phyloP scores from a whole-genome alignment of 768 basidiomycete genomes.

The Amanita brunnescens region DNA sequence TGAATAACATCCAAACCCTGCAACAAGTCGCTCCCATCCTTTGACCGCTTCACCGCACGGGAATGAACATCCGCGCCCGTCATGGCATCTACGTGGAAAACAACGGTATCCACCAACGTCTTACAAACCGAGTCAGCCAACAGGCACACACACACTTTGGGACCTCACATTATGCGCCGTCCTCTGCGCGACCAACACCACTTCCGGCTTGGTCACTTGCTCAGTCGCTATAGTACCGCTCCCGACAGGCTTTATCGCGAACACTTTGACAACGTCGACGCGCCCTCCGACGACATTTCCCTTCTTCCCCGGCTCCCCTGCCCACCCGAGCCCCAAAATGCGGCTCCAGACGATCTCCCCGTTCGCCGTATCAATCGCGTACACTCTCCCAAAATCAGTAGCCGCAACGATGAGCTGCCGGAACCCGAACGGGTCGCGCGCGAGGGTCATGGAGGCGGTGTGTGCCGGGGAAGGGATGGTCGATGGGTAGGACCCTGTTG shows the following conservation, averaged over 20 bases:
- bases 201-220: slow-evolving; percentile 28
- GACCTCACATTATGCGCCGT: slow-evolving; percentile 49
- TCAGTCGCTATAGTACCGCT: slow-evolving; percentile 22
- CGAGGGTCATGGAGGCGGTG: slow-evolving; percentile 21
- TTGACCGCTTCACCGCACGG: neutral
- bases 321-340: slow-evolving; percentile 67
- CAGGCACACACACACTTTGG: too few species aligned
- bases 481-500: slow-evolving; percentile 56
- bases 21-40: slow-evolving; percentile 21
- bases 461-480: slow-evolving; percentile 27
- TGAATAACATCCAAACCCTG: slow-evolving; percentile 55
- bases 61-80: slow-evolving; percentile 52
- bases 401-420: slow-evolving; percentile 72
- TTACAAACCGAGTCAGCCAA: too few species aligned
- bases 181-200: slow-evolving; percentile 55
- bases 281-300: slow-evolving; percentile 35
- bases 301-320: slow-evolving; percentile 17
- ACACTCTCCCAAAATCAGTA: slow-evolving; percentile 66
- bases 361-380: slow-evolving; percentile 72
- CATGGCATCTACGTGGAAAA: slow-evolving; percentile 72
- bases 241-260: slow-evolving; percentile 39
- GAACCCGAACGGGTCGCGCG: slow-evolving; percentile 80
- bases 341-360: slow-evolving; percentile 78
- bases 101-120: slow-evolving; percentile 59
- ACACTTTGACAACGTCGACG: slow-evolving; percentile 54